A percentile compares a stretch with the other conserved stretches of the same genome.
Conservation (phyloP, 2,329 filamentous ascomycete species). For the Paecilomyces sp. region DNA sequence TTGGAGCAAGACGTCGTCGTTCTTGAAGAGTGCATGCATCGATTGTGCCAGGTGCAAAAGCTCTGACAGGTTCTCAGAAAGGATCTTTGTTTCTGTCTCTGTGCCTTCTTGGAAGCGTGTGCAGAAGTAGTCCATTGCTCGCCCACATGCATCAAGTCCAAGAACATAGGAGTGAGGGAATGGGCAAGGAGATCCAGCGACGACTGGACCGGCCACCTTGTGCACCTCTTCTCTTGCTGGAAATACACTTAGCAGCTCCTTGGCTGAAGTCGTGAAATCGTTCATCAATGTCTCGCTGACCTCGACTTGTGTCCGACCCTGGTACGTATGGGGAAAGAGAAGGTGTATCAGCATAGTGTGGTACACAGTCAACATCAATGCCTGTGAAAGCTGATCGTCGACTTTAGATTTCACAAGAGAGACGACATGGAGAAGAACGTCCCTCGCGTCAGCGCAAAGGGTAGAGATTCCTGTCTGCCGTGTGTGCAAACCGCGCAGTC, state of each 20-base stretch:
- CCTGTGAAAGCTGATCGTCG: constrained; percentile 5
- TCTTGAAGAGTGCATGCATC: not conserved
- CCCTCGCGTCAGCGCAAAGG: constrained; percentile 8
- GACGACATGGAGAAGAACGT: constrained; percentile 6
- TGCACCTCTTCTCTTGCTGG: constrained; percentile 1
- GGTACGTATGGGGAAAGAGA: constrained; percentile 7
- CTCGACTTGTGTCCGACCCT: not conserved
- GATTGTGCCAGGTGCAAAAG: not conserved
- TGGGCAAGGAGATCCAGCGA: not conserved
- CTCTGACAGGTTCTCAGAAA: not conserved
- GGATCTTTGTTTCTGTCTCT: not conserved
- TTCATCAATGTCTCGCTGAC: constrained; percentile 6
- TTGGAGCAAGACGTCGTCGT: not conserved
- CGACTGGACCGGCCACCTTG: constrained; percentile 3
- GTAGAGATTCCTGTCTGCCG: constrained; percentile 3
- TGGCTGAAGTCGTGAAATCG: constrained; percentile 5
- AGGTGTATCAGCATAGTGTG: constrained; percentile 10
- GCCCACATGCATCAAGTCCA: constrained; percentile 9
- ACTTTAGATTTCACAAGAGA: constrained; percentile 2
- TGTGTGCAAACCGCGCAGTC: constrained; percentile 3
- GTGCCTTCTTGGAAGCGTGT: not conserved
- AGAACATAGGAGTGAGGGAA: constrained; percentile 5
- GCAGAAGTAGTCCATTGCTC: constrained; percentile 7
- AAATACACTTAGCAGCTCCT: constrained; percentile 4
- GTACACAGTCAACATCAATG: constrained; percentile 7